Conservation (phyloP, 1,284 basidiomycete genomes). For the Polyporus tsugae region DNA sequence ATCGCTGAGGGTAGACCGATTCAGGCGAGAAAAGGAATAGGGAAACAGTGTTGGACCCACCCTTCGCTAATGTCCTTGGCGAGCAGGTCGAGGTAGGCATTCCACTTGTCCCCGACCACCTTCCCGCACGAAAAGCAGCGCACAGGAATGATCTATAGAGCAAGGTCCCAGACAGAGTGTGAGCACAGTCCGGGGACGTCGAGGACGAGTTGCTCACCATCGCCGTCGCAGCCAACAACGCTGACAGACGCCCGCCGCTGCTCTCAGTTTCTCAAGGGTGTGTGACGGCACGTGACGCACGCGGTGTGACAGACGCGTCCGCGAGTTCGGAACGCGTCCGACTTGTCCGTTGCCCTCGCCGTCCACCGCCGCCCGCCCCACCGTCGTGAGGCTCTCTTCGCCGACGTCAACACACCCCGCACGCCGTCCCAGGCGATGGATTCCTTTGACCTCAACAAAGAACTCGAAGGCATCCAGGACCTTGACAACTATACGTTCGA, state of each 20-base stretch:
- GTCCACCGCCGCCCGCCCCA: conserved; percentile 3
- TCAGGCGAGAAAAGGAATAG: conserved; percentile 10
- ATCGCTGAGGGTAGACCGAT: conserved; percentile 60
- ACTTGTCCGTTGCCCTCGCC: background rate
- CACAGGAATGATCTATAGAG: conserved; percentile 80
- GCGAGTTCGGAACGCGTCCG: conserved; percentile 18
- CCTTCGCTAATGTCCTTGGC: conserved; percentile 86
- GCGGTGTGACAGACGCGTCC: conserved; percentile 36
- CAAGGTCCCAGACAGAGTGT: background rate
- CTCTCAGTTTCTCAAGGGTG: background rate
- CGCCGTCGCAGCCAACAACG: conserved; percentile 11
- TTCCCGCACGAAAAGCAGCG: conserved; percentile 94
- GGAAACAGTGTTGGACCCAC: conserved; percentile 54
- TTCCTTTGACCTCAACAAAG: conserved; percentile 79
- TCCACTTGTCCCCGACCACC: conserved; percentile 95
- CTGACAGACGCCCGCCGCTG: background rate
- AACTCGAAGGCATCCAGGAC: conserved; percentile 72
- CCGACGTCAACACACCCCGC: background rate
- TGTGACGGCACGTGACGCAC: conserved; percentile 21
- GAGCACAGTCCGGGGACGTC: background rate
- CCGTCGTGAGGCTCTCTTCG: background rate
- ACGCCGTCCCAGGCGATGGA: conserved; percentile 31
- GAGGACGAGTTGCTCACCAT: conserved; percentile 28
- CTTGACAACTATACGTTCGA: conserved; percentile 65
- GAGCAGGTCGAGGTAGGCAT: conserved; percentile 82